Percentiles rank a stretch among this genome's conserved stretches.
These are phyloP conservation scores for Otatea glauca DNA, from an alignment of 176 grass and related monocot species.

Conservation along the genomic window DNA sequence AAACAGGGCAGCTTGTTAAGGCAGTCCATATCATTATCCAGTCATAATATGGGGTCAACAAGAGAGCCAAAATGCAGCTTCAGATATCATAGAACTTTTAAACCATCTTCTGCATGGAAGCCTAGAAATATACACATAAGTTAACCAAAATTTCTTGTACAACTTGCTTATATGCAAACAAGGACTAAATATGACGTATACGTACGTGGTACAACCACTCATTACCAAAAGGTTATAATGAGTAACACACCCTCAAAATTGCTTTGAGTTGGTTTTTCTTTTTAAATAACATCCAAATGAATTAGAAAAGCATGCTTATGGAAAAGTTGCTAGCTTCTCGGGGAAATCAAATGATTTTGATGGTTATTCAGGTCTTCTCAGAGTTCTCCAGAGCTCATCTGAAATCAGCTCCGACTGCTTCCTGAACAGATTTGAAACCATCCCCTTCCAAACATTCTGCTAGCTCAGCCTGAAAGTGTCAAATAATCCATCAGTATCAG, in stretches of 20 bases:
- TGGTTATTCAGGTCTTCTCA: conserved; percentile 40
- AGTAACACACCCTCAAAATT: conserved; percentile 39
- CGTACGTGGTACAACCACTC: neutral
- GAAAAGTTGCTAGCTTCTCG: conserved; percentile 29
- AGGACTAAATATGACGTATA: conserved; percentile 10
- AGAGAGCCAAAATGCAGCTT: neutral
- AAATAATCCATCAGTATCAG: conserved; percentile 35
- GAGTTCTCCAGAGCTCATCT: conserved; percentile 43
- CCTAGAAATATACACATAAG: conserved; percentile 40
- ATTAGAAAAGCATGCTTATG: conserved; percentile 22
- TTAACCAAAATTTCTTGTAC: conserved; percentile 50
- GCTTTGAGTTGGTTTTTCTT: conserved; percentile 30
- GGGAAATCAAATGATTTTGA: conserved; percentile 12
- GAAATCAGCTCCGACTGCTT: conserved; percentile 83
- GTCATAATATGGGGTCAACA: neutral
- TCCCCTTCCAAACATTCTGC: conserved; percentile 92
- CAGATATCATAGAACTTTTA: neutral
- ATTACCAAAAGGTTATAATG: conserved; percentile 27
- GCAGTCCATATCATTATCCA: neutral
- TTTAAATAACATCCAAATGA: conserved; percentile 23
- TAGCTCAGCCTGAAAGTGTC: conserved; percentile 67
- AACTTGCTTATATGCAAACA: conserved; percentile 44
- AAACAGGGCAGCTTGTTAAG: neutral
- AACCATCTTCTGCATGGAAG: neutral
- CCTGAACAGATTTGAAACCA: conserved; percentile 88